Base-by-base conservation (phyloP, 768 basidiomycete genomes). In the Trametopsis cervina region DNA sequence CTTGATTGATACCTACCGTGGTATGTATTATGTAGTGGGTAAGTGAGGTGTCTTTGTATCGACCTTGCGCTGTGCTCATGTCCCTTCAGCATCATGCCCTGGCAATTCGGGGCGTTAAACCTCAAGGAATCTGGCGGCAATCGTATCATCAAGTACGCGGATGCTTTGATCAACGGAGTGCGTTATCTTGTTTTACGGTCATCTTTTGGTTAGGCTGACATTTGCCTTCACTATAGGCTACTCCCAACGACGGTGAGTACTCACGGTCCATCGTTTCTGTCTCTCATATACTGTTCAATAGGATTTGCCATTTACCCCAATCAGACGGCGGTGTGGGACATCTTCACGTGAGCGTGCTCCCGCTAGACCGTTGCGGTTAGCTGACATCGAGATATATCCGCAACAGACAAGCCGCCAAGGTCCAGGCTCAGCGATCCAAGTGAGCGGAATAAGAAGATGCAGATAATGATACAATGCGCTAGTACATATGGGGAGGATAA, bases 21-120 rank as follows among this genome's bases (percentile, higher is more conserved):
- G 33, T 10, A n/a, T n/a, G n/a, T n/a, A n/a, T n/a, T n/a, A n/a
- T n/a, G 3, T 20, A 60, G 59, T 10, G 59, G 59, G 59, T 60
- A 49, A 46, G 44, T 20, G 11, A 1, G 5, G 23, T 18, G 17
- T 24, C 21, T 40, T 38, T n/a, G 29, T 33, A 33, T 15, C 7
- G 9, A 33, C 29, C 7, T 33, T 33, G 29, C 29, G 29, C 9
- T 33, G 7, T 33, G 15, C 29, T 33, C 29, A 33, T 38, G 45
- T 17, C 9, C 23, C 23, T n/a, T 25, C 41, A 74, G 78, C 1
- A 76, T 81, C 36, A 70, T 80, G 67, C 77, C 76, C 1, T 81
- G 78, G 77, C 77, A 81, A 60, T 78, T 75, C 46, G 77, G 78
- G 4, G 62, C 66, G 41, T 57, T 74, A 3, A 71, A 69, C 23